These are phyloP conservation scores for Trifolium pratense DNA, from an alignment of 306 rosid species.

Conservation along the genomic window DNA sequence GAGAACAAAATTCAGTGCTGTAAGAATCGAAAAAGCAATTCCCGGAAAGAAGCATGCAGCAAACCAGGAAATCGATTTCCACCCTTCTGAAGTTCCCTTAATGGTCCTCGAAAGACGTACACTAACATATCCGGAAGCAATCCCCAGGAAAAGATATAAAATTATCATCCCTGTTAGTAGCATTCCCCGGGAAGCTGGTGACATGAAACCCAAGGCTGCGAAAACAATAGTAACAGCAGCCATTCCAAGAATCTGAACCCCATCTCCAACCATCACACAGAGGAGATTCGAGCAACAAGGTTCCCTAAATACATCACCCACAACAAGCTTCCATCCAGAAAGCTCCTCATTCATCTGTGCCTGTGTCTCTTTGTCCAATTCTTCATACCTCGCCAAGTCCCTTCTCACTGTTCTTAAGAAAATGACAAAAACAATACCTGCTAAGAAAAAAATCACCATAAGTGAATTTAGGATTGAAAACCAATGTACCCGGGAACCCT, in stretches of 20 bases:
- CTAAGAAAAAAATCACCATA: constrained; percentile 92
- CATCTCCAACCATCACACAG: constrained; percentile 94
- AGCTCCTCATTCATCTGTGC: constrained; percentile 99
- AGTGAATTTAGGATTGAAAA: constrained; percentile 65
- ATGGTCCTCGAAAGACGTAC: constrained; percentile 92
- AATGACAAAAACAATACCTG: constrained; percentile 93
- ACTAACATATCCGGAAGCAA: constrained; percentile 87
- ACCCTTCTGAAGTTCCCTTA: constrained; percentile 89
- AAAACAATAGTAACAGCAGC: constrained; percentile 83
- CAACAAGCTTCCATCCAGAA: constrained; percentile 99
- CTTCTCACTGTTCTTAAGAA: constrained; percentile 92
- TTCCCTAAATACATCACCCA: constrained; percentile 96
- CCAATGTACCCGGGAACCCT: constrained; percentile 96
- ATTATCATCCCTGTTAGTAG: constrained; percentile 92
- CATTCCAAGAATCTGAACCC: constrained; percentile 95
- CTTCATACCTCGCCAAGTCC: constrained; percentile 94
- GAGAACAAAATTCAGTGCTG: constrained; percentile 79
- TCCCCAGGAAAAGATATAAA: constrained; percentile 90
- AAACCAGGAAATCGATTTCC: constrained; percentile 84
- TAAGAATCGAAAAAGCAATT: constrained; percentile 78
- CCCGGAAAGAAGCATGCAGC: constrained; percentile 94
- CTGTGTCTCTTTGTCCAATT: constrained; percentile 93
- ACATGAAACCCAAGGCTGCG: constrained; percentile 87
- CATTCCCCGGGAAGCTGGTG: constrained; percentile 79
- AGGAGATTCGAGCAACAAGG: constrained; percentile 81